phyloP scores from a whole-genome alignment of 352 stramenopile genomes.

The Aphanomyces astaci region DNA sequence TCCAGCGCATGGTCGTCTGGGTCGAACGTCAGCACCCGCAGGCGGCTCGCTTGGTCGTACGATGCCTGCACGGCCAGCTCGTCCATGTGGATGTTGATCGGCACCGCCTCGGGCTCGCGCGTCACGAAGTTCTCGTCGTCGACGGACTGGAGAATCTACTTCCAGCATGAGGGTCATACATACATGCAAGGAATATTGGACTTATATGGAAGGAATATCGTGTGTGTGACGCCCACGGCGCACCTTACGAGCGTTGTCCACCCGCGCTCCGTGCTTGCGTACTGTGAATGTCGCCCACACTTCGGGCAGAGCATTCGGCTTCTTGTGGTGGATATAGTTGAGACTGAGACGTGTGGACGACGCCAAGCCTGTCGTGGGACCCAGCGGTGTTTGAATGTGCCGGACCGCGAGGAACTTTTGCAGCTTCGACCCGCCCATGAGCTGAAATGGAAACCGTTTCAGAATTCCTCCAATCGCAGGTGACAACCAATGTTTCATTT shows the following conservation, averaged over 20 bases:
- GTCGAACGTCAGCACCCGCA: background rate
- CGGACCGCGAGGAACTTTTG: slow-evolving; percentile 9
- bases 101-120: background rate
- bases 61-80: background rate
- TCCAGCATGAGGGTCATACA: too few species aligned
- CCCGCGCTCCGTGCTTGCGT: background rate
- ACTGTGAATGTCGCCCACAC: background rate
- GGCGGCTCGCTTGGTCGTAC: background rate
- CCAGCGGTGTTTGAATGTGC: background rate
- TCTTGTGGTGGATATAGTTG: background rate
- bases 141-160: background rate
- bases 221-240: too few species aligned
- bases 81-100: slow-evolving; percentile 2
- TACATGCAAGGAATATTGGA: too few species aligned
- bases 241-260: background rate
- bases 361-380: background rate
- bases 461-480: too few species aligned
- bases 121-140: slow-evolving; percentile 3
- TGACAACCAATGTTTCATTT: too few species aligned
- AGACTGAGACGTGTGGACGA: background rate
- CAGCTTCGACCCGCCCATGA: background rate
- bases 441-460: too few species aligned
- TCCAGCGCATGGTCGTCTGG: background rate
- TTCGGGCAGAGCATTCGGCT: background rate
- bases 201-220: too few species aligned